These are phyloP conservation scores for Lactarius hengduanensis DNA, from an alignment of 768 basidiomycete genomes.

Conservation along the genomic window DNA sequence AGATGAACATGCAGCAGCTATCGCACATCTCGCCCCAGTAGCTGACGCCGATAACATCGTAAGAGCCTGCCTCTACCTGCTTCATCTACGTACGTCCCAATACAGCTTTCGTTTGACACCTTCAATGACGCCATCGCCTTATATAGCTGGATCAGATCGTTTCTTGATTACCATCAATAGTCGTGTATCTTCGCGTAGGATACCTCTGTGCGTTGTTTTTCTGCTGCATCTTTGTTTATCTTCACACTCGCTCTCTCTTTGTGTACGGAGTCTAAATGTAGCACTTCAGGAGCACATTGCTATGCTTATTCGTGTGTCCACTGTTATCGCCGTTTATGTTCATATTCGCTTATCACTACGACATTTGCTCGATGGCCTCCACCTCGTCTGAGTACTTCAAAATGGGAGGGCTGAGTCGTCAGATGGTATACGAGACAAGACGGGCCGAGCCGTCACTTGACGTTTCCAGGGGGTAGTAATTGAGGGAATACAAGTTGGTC, in stretches of 20 bases:
- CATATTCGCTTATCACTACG: neutral
- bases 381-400: neutral
- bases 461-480: too few relatives aligned
- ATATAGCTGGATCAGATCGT: neutral
- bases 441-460: too few relatives aligned
- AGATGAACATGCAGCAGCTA: constrained; percentile 37
- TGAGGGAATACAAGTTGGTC: too few relatives aligned
- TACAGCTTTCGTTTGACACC: neutral
- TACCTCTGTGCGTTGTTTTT: too few relatives aligned
- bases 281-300: neutral
- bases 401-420: neutral
- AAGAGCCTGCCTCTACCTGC: neutral
- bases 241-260: too few relatives aligned
- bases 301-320: neutral
- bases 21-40: neutral
- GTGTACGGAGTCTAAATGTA: neutral
- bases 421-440: too few relatives aligned
- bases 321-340: neutral
- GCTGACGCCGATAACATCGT: neutral
- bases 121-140: neutral
- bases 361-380: neutral
- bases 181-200: neutral
- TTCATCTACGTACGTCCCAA: neutral
- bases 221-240: too few relatives aligned
- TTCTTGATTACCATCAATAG: neutral